Evolutionary conservation across 1,284 basidiomycete species (phyloP), one percentile per base, ranked within the genome.

Genomic region (Melampsora larici-populina): DNA sequence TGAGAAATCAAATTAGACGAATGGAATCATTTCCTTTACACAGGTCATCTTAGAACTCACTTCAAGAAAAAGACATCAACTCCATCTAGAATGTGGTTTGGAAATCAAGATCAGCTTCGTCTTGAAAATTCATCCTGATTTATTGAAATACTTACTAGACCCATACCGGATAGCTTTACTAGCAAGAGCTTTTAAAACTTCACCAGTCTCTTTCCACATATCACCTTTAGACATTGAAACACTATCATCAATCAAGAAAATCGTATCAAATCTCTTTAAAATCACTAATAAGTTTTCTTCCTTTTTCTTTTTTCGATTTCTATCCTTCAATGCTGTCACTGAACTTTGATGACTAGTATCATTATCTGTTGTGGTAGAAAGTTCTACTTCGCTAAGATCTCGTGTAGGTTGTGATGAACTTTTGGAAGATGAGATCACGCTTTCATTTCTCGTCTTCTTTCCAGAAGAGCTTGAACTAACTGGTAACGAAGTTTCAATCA

Each of bases 171-270:
- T 36, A 13, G 62, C 62, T 15, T 36, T 64, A 7, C 29, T 36
- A 13, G 33, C 62, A 21, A 64, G 4, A 31, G 21, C 18, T 31
- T 36, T 17, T 29, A 64, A 29, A 21, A 36, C 33, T 24, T 36
- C 33, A 1, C 26, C 11, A 21, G 62, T 36, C 17, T 64, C 17
- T 36, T 29, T 21, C 62, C 62, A 64, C 33, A 64, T 18, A 13
- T 36, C 18, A 64, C 33, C 29, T 29, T 64, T 21, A 18, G 24
- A 5, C 62, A 64, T 64, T 29, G 62, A 64, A 64, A 29, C 62
- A 29, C 62, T 64, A 36, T 64, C 62, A 64, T 64, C 62, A 36
- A 64, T 36, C 33, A 64, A 31, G 29, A 64, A 64, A 29, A 64
- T 17, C 4, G 62, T 64, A 64, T 64, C 26, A 21, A 31, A 64